These are phyloP conservation scores for Strobilomyces echinocephalus DNA, from an alignment of 768 basidiomycete species.

Conservation along the genomic window DNA sequence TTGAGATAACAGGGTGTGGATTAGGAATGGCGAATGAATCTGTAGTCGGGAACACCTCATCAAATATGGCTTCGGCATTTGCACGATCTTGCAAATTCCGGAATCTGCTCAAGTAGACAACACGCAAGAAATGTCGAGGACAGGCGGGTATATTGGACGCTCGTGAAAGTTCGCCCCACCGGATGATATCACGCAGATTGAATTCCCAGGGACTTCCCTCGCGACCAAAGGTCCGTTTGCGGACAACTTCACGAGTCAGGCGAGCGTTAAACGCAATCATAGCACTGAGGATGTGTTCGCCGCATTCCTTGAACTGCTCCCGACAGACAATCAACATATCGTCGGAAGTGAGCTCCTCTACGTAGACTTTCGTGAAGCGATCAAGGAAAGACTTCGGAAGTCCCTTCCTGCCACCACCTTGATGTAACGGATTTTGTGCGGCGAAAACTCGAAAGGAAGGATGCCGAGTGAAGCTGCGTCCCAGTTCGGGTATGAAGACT, in stretches of 20 bases:
- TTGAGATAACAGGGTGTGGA: constrained; percentile 33
- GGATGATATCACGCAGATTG: constrained; percentile 89
- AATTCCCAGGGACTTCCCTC: constrained; percentile 96
- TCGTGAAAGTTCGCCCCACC: constrained; percentile 70
- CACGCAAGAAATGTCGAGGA: constrained; percentile 61
- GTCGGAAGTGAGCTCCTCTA: constrained; percentile 73
- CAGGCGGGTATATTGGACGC: constrained; percentile 32
- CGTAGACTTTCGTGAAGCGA: constrained; percentile 95
- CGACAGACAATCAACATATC: constrained; percentile 79
- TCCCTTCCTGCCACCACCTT: constrained; percentile 96
- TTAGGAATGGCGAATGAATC: constrained; percentile 38
- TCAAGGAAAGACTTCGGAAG: constrained; percentile 97
- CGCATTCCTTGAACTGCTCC: constrained; percentile 62
- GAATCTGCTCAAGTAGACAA: constrained; percentile 84
- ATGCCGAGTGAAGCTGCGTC: constrained; percentile 81
- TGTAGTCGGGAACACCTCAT: constrained; percentile 41
- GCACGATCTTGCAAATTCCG: constrained; percentile 64
- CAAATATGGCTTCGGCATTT: constrained; percentile 49
- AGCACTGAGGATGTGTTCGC: constrained; percentile 46
- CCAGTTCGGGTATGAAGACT: constrained; percentile 93
- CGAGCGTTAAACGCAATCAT: constrained; percentile 83
- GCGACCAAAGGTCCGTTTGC: constrained; percentile 62
- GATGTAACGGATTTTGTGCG: constrained; percentile 92
- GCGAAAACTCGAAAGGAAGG: constrained; percentile 96
- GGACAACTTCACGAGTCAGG: constrained; percentile 62